Evolutionary conservation across 495 filamentous ascomycete species (phyloP).

Genomic region (Podospora tetraspora): DNA sequence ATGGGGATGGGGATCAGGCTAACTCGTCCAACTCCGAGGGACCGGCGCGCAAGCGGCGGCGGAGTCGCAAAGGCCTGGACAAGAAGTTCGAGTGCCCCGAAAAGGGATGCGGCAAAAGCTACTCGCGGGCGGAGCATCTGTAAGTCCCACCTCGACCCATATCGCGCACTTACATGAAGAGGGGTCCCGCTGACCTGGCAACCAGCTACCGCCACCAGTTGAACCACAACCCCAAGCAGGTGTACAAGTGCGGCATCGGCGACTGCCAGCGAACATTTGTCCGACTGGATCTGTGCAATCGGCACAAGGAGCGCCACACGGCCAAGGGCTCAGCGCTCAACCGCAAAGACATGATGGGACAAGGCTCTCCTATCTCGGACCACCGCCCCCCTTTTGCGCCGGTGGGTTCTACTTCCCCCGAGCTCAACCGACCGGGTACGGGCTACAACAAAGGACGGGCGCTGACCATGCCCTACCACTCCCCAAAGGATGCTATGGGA

Average conservation of each 20-base stretch:
- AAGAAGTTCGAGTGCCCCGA: slow-evolving; percentile 93
- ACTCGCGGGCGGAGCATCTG: slow-evolving; percentile 93
- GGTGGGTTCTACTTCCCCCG: slow-evolving; percentile 46
- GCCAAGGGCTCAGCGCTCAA: slow-evolving; percentile 90
- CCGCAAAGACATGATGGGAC: slow-evolving; percentile 74
- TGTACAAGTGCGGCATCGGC: slow-evolving; percentile 91
- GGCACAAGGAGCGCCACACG: slow-evolving; percentile 94
- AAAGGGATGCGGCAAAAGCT: slow-evolving; percentile 89
- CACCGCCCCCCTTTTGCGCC: slow-evolving; percentile 40
- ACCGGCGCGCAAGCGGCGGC: slow-evolving; percentile 63
- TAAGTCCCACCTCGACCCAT: slow-evolving; percentile 35
- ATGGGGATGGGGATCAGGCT: slow-evolving; percentile 36
- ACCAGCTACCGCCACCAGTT: slow-evolving; percentile 78
- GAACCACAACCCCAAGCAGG: slow-evolving; percentile 94
- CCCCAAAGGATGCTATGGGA: slow-evolving; percentile 44
- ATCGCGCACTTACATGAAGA: not conserved
- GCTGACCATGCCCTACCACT: slow-evolving; percentile 48
- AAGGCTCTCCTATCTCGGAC: slow-evolving; percentile 47
- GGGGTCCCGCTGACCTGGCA: slow-evolving; percentile 19
- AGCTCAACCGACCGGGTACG: slow-evolving; percentile 43
- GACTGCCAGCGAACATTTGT: slow-evolving; percentile 90
- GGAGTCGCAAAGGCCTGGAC: slow-evolving; percentile 82
- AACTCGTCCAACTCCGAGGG: slow-evolving; percentile 53
- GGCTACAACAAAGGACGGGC: slow-evolving; percentile 40
- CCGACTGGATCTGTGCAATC: slow-evolving; percentile 86